Conservation (phyloP, 2,329 filamentous ascomycete genomes). For the Alternaria dauci region DNA sequence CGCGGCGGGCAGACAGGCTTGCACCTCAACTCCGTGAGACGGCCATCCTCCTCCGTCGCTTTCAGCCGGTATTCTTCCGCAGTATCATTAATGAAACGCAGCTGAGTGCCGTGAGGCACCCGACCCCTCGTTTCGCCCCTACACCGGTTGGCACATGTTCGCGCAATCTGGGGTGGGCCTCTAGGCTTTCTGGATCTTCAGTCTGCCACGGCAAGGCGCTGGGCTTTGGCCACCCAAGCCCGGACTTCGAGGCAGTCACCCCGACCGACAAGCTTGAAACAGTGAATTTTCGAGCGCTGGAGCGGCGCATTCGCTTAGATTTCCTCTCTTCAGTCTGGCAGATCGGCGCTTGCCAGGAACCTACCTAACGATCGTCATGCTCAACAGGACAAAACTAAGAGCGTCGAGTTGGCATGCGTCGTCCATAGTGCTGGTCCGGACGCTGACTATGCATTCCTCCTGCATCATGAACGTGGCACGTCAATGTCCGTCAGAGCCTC, state of each 20-base stretch:
- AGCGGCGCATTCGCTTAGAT: conserved; percentile 7
- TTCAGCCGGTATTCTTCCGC: conserved; percentile 44
- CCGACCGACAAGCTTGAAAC: conserved; percentile 8
- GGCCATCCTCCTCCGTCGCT: conserved; percentile 22
- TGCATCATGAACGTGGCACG: conserved; percentile 33
- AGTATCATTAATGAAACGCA: conserved; percentile 34
- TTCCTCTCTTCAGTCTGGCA: conserved; percentile 7
- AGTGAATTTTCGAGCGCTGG: conserved; percentile 7
- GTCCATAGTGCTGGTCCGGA: conserved; percentile 31
- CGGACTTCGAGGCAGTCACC: conserved; percentile 18
- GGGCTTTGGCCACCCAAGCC: conserved; percentile 10
- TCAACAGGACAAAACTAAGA: conserved; percentile 21
- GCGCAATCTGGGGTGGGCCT: conserved; percentile 22
- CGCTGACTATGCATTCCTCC: conserved; percentile 19
- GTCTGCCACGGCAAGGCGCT: conserved; percentile 13
- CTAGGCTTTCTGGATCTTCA: background rate
- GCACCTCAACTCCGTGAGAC: conserved; percentile 10
- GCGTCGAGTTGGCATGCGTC: conserved; percentile 15
- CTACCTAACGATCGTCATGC: conserved; percentile 23
- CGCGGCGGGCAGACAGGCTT: conserved; percentile 1
- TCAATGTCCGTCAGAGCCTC: conserved; percentile 22
- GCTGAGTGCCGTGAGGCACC: conserved; percentile 17
- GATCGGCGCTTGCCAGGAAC: conserved; percentile 15
- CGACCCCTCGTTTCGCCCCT: conserved; percentile 32
- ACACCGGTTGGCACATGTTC: conserved; percentile 28